Evolutionary conservation across 805 yeast species (phyloP), one percentile per base, ranked within the genome.

Genomic region (Candida arabinofermentans): DNA sequence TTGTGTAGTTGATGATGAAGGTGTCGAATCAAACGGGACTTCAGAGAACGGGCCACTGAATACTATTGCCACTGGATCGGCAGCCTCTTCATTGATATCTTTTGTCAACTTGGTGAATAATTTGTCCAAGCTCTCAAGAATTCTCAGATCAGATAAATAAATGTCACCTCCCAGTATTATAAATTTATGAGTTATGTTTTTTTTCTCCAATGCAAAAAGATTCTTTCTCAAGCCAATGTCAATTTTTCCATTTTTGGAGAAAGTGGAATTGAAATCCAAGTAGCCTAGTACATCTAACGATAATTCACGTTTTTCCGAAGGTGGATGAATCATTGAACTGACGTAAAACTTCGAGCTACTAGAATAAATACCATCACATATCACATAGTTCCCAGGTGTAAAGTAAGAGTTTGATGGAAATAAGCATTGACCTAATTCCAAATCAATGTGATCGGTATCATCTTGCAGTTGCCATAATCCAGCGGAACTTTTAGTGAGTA

Each of bases 311-410:
- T 75, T 70, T 58, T 93, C 99, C 3, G 88, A 83, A 0, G 93
- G 89, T 3, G 99, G 98, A 45, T 88, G 96, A 3, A 85, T 83
- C 38, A 93, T 71, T 4, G 83, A 74, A 23, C 84, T 73, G 1
- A 84, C 95, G 49, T 83, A 79, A 57, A 93, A 89, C 36, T 74
- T 79, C 2, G 81, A 79, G 14, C 79, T 75, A 3, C 82, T 80
- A 13, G 81, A 78, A 57, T 88, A 87, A 14, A 86, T 78, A 14
- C 99, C 99, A 55, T 88, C 95, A 39, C 85, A 83, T 2, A 91
- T 64, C 0, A 87, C 77, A 51, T 83, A 79, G 68, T 83, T 80
- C 2, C 99, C 98, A 0, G 77, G 71, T 3, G 81, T 77, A 54
- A 77, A 82, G 54, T 77, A 90, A 8, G 83, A 72, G 0, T 82